Conservation (phyloP, 2,329 filamentous ascomycete species). For the Monilinia aucupariae region DNA sequence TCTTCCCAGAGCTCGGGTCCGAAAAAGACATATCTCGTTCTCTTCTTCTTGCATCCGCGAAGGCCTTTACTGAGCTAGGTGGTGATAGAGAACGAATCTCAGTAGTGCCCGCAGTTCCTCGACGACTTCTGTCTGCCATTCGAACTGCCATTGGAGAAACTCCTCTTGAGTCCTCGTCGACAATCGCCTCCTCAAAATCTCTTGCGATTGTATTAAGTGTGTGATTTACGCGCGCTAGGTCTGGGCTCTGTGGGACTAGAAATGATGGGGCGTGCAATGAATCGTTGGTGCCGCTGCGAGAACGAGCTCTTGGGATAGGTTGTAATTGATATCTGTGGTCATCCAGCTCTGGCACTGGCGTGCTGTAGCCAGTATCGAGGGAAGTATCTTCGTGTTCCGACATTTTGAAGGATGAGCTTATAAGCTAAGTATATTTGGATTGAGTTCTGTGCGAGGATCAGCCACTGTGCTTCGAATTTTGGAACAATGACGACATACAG, state of each 20-base stretch:
- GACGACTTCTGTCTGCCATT: constrained; percentile 41
- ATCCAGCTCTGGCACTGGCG: constrained; percentile 74
- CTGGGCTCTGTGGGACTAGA: constrained; percentile 27
- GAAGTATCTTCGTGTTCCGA: constrained; percentile 57
- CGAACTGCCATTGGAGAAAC: constrained; percentile 35
- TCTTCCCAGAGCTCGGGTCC: constrained; percentile 82
- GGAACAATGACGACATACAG: constrained; percentile 1
- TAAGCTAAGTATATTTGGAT: constrained; percentile 22
- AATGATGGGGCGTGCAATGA: constrained; percentile 54
- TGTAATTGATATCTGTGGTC: constrained; percentile 71
- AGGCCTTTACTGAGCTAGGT: constrained; percentile 95
- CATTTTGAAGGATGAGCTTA: constrained; percentile 51
- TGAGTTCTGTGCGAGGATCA: constrained; percentile 20
- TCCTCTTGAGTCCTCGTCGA: constrained; percentile 63
- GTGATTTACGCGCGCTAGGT: constrained; percentile 40
- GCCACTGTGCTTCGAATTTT: neutral
- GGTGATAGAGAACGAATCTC: constrained; percentile 72
- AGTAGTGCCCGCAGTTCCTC: constrained; percentile 49
- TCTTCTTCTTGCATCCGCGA: constrained; percentile 82
- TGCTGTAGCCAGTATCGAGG: constrained; percentile 60
- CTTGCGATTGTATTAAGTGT: constrained; percentile 51
- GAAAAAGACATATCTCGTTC: constrained; percentile 62
- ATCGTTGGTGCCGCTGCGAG: constrained; percentile 68
- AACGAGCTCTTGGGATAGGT: constrained; percentile 53
- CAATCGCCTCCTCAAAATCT: constrained; percentile 81